phyloP scores from a whole-genome alignment of 2,329 filamentous ascomycete genomes.

The Fusarium oxysporum region DNA sequence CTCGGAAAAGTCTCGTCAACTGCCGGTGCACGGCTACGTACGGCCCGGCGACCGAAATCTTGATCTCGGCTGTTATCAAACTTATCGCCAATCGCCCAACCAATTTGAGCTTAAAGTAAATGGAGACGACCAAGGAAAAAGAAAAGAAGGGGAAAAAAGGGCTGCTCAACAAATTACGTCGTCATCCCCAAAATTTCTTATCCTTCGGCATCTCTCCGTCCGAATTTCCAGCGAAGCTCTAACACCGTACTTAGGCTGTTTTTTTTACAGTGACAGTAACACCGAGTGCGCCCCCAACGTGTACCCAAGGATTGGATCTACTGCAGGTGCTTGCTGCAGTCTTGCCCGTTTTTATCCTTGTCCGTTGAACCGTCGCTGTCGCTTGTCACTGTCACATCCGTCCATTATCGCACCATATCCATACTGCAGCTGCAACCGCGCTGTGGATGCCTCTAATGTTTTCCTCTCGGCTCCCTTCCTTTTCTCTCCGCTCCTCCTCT shows the following conservation, averaged over 20 bases:
- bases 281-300: slow-evolving; percentile 14
- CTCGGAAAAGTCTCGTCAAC: slow-evolving; percentile 29
- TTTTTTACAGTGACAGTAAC: neutral
- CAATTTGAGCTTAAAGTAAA: slow-evolving; percentile 27
- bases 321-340: slow-evolving; percentile 27
- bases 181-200: slow-evolving; percentile 10
- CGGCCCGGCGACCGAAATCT: slow-evolving; percentile 26
- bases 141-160: neutral
- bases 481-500: slow-evolving; percentile 22
- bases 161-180: slow-evolving; percentile 32
- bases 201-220: slow-evolving; percentile 31
- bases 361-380: neutral
- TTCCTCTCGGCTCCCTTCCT: slow-evolving; percentile 37
- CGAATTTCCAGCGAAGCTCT: neutral
- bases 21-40: slow-evolving; percentile 31
- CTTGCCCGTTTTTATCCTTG: slow-evolving; percentile 16
- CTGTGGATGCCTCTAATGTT: slow-evolving; percentile 41
- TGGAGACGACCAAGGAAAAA: neutral
- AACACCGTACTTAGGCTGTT: neutral
- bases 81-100: slow-evolving; percentile 18
- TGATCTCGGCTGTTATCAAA: slow-evolving; percentile 15
- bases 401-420: slow-evolving; percentile 24
- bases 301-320: neutral
- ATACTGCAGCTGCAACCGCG: neutral
- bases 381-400: slow-evolving; percentile 2